Conservation (phyloP, 2,329 filamentous ascomycete species). For the Didymella keratinophila region DNA sequence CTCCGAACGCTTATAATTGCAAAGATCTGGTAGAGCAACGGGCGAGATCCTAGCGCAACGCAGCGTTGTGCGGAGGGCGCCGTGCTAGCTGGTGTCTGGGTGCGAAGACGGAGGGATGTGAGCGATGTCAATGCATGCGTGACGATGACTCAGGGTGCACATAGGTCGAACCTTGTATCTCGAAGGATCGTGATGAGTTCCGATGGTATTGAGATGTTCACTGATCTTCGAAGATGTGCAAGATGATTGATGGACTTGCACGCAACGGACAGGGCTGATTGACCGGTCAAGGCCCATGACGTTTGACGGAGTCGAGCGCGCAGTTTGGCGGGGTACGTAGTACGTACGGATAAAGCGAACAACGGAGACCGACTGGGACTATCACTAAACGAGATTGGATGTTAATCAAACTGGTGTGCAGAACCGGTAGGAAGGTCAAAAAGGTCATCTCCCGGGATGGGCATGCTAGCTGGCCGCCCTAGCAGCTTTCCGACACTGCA, state of each 20-base stretch:
- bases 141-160: slow-evolving; percentile 4
- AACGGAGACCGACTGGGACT: slow-evolving; percentile 17
- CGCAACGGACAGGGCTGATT: slow-evolving; percentile 14
- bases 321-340: slow-evolving; percentile 24
- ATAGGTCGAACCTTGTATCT: not conserved
- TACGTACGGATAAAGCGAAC: slow-evolving; percentile 23
- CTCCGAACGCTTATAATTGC: slow-evolving; percentile 32
- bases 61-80: slow-evolving; percentile 18
- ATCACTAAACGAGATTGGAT: slow-evolving; percentile 28
- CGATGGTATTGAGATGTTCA: not conserved
- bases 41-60: slow-evolving; percentile 34
- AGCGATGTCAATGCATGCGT: slow-evolving; percentile 1
- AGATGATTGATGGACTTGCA: slow-evolving; percentile 15
- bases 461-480: slow-evolving; percentile 16
- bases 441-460: slow-evolving; percentile 24
- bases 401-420: slow-evolving; percentile 33
- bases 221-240: slow-evolving; percentile 1
- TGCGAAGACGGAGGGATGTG: slow-evolving; percentile 5
- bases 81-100: slow-evolving; percentile 11
- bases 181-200: not conserved
- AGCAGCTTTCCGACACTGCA: slow-evolving; percentile 12
- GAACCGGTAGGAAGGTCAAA: slow-evolving; percentile 35
- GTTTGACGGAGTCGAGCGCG: not conserved
- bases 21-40: slow-evolving; percentile 27
- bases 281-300: slow-evolving; percentile 15